A percentile compares a stretch with the other conserved stretches of the same genome.
Evolutionary conservation across 106 monocot genomes (phyloP).

Genomic region (Acorus calamus): DNA sequence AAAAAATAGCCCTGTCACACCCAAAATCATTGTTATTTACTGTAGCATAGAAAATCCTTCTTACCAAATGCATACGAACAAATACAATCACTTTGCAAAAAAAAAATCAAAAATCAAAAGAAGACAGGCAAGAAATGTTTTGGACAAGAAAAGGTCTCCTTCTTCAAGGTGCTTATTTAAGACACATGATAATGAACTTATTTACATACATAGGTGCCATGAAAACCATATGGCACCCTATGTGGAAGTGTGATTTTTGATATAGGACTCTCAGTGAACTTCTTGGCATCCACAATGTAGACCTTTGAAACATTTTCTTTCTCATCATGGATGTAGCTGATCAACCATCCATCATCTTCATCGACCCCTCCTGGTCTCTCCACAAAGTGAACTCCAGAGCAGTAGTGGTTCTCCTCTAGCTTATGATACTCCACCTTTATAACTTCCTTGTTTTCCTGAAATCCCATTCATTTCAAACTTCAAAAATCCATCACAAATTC

Average conservation of each 20-base stretch:
- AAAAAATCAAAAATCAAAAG: too few relatives aligned
- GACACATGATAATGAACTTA: too few relatives aligned
- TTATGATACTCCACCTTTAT: slow-evolving; percentile 18
- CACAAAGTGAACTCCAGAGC: slow-evolving; percentile 21
- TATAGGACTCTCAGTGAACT: slow-evolving; percentile 15
- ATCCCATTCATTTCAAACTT: background rate
- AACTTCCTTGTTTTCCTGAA: background rate
- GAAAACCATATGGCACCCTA: slow-evolving; percentile 30
- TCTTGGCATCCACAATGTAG: slow-evolving; percentile 22
- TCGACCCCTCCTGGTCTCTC: slow-evolving; percentile 8
- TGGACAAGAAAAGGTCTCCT: too few relatives aligned
- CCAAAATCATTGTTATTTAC: too few relatives aligned
- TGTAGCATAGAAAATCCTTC: too few relatives aligned
- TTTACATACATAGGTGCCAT: slow-evolving; percentile 11
- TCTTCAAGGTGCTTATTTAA: too few relatives aligned
- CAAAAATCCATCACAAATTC: too few relatives aligned
- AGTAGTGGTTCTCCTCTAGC: slow-evolving; percentile 10
- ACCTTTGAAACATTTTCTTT: slow-evolving; percentile 16
- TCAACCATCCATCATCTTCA: slow-evolving; percentile 26
- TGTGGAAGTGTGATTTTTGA: slow-evolving; percentile 18
- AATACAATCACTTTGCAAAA: too few relatives aligned
- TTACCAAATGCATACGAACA: too few relatives aligned
- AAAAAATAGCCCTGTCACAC: too few relatives aligned
- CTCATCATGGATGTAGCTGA: slow-evolving; percentile 18
- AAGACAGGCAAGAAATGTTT: too few relatives aligned